Conservation (phyloP, 345 rosid genomes). For the Eucalyptus marginata region DNA sequence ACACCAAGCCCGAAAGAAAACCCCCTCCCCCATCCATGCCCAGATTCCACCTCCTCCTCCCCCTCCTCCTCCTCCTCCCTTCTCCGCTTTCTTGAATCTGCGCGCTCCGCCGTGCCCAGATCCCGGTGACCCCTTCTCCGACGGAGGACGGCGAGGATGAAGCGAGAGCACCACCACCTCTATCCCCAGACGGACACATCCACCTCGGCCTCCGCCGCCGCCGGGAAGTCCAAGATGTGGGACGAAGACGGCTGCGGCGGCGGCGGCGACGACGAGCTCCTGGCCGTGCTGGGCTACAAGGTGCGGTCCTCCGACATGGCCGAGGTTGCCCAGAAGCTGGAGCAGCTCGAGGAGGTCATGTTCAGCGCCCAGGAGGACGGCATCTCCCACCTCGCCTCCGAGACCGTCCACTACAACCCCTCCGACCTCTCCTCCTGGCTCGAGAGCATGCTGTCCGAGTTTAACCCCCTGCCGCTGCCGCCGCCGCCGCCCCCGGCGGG, state of each 20-base stretch:
- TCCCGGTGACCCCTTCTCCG: not conserved
- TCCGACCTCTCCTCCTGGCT: conserved; percentile 65
- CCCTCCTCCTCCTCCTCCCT: not conserved
- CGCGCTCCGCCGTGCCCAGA: not conserved
- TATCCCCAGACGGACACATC: conserved; percentile 5
- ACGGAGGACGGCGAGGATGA: conserved; percentile 9
- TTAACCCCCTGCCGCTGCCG: conserved; percentile 26
- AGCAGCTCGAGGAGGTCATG: conserved; percentile 66
- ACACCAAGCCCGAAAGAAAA: conserved; percentile 7
- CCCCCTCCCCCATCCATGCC: conserved; percentile 9
- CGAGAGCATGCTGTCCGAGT: conserved; percentile 51
- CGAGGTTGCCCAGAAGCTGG: conserved; percentile 77
- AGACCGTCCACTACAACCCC: conserved; percentile 67
- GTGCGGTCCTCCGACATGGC: conserved; percentile 78
- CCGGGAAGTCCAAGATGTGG: conserved; percentile 42
- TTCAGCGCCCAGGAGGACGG: conserved; percentile 51
- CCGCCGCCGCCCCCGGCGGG: conserved; percentile 16
- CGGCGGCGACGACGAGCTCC: conserved; percentile 54
- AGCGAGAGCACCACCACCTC: conserved; percentile 36
- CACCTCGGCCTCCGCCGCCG: not conserved
- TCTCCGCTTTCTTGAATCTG: not conserved
- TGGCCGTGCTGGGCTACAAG: conserved; percentile 65
- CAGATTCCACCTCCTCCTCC: conserved; percentile 20
- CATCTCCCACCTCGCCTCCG: conserved; percentile 39
- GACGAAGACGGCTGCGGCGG: conserved; percentile 10